Percentiles rank a stretch among this genome's conserved stretches.
Evolutionary conservation across 768 basidiomycete genomes (phyloP).

Genomic region (Kwoniella newhampshirensis): DNA sequence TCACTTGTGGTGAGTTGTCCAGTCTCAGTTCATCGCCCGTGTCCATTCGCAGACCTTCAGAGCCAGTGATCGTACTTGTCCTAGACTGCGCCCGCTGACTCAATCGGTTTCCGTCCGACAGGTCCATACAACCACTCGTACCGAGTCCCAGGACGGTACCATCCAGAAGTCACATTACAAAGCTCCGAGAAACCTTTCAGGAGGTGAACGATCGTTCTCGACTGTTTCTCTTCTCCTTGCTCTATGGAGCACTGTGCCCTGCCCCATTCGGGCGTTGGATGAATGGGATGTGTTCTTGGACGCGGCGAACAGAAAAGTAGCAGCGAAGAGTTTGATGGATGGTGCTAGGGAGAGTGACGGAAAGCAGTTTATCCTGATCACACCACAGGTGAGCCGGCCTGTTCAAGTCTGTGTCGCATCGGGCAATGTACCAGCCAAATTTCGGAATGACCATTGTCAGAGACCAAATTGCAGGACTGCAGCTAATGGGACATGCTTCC

Average conservation of each 20-base stretch:
- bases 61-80: neutral
- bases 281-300: slow-evolving; percentile 96
- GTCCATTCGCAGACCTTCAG: neutral
- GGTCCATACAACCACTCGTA: slow-evolving; percentile 10
- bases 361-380: slow-evolving; percentile 93
- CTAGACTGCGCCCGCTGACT: neutral
- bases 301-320: slow-evolving; percentile 66
- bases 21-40: neutral
- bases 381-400: slow-evolving; percentile 65
- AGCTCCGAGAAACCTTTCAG: slow-evolving; percentile 58
- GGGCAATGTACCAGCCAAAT: too few species aligned
- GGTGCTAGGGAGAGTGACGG: slow-evolving; percentile 81
- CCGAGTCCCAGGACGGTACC: slow-evolving; percentile 74
- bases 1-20: slow-evolving; percentile 23
- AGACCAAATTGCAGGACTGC: neutral
- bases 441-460: neutral
- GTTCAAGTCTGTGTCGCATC: neutral
- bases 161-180: slow-evolving; percentile 33
- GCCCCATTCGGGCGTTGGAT: slow-evolving; percentile 93
- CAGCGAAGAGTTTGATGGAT: slow-evolving; percentile 95
- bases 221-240: slow-evolving; percentile 92
- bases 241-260: slow-evolving; percentile 92
- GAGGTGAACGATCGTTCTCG: slow-evolving; percentile 95
- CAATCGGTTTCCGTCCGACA: neutral
- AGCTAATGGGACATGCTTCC: neutral